Percentiles rank a stretch among this genome's conserved stretches.
These are phyloP conservation scores for Sclerotinia subarctica DNA, from an alignment of 2,329 filamentous ascomycete species.

Conservation along the genomic window DNA sequence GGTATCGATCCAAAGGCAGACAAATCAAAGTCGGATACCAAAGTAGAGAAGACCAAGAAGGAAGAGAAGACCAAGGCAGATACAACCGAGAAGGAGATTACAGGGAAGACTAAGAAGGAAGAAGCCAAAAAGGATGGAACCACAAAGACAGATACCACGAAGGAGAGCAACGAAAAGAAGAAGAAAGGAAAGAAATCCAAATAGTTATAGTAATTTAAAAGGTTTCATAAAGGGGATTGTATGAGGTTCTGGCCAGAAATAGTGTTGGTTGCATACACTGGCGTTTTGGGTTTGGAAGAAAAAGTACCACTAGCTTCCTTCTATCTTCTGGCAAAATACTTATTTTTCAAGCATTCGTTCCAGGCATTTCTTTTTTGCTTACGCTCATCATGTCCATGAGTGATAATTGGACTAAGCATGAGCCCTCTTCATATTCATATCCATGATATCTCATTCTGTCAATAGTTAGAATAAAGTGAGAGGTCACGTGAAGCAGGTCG, in stretches of 20 bases:
- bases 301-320: slow-evolving; percentile 9
- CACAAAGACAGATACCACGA: background rate
- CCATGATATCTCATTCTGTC: background rate
- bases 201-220: background rate
- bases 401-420: background rate
- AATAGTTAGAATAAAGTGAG: background rate
- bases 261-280: slow-evolving; percentile 5
- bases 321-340: slow-evolving; percentile 1
- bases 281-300: slow-evolving; percentile 10
- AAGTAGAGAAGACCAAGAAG: slow-evolving; percentile 21
- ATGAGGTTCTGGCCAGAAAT: background rate
- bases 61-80: background rate
- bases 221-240: background rate
- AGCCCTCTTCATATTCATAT: background rate
- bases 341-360: background rate
- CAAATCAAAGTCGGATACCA: slow-evolving; percentile 34
- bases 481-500: background rate
- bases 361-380: background rate
- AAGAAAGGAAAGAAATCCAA: slow-evolving; percentile 18
- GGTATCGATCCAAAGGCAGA: slow-evolving; percentile 68
- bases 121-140: slow-evolving; percentile 9
- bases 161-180: slow-evolving; percentile 18
- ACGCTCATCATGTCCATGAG: background rate
- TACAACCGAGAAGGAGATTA: background rate
- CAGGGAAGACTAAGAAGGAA: slow-evolving; percentile 1